Percentiles rank a stretch among this genome's conserved stretches.
Evolutionary conservation across 805 yeast species (phyloP).

Genomic region (Ogataea nitratoaversa): DNA sequence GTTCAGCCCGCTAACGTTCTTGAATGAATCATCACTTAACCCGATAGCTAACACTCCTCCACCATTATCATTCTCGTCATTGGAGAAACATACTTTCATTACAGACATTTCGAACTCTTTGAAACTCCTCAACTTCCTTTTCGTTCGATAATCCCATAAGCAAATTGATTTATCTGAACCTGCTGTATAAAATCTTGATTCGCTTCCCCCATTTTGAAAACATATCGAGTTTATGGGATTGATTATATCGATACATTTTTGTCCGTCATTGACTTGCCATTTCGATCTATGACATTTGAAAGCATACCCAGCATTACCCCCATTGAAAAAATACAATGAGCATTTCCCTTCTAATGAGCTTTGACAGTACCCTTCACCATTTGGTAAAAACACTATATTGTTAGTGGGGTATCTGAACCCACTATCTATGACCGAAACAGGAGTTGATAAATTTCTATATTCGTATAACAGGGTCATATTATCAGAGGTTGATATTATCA

Average conservation of each 20-base stretch:
- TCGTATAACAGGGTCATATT: slow-evolving; percentile 58
- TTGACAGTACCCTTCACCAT: slow-evolving; percentile 56
- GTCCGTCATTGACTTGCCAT: slow-evolving; percentile 7
- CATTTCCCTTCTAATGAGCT: slow-evolving; percentile 78
- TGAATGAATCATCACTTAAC: slow-evolving; percentile 41
- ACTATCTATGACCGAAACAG: slow-evolving; percentile 8
- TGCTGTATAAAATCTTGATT: slow-evolving; percentile 21
- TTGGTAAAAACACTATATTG: slow-evolving; percentile 51
- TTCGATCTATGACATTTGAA: slow-evolving; percentile 69
- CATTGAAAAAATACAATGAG: slow-evolving; percentile 60
- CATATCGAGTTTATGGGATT: slow-evolving; percentile 23
- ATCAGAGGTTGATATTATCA: slow-evolving; percentile 49
- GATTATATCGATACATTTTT: slow-evolving; percentile 20
- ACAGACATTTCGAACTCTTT: slow-evolving; percentile 21
- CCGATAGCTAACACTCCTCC: slow-evolving; percentile 31
- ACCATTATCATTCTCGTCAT: not conserved
- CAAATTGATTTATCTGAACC: slow-evolving; percentile 30
- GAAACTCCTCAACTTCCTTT: slow-evolving; percentile 25
- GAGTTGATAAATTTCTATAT: slow-evolving; percentile 11
- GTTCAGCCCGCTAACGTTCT: slow-evolving; percentile 22
- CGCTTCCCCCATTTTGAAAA: slow-evolving; percentile 11
- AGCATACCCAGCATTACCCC: slow-evolving; percentile 49
- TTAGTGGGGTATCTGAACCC: slow-evolving; percentile 53
- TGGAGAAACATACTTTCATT: slow-evolving; percentile 14
- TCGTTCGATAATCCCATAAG: slow-evolving; percentile 29